phyloP scores from a whole-genome alignment of 1,284 basidiomycete genomes.

The Trichosporon coremiiforme region DNA sequence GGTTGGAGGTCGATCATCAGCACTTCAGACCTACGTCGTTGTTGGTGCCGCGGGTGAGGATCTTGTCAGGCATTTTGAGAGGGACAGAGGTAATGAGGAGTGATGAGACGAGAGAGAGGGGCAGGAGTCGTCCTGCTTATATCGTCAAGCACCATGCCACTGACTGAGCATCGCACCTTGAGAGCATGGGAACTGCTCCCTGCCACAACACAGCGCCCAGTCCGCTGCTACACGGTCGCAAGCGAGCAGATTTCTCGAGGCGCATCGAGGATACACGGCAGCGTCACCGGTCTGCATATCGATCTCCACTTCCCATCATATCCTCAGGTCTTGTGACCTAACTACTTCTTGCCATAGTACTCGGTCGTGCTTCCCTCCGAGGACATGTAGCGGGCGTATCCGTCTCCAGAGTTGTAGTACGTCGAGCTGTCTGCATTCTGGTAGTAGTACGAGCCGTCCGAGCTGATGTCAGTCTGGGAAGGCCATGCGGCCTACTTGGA shows the following conservation, averaged over 20 bases:
- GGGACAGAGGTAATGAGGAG: not conserved
- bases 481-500: slow-evolving; percentile 60
- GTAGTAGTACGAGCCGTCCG: slow-evolving; percentile 65
- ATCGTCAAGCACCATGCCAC: too few relatives aligned
- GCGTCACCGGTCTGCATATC: not conserved
- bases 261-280: too few relatives aligned
- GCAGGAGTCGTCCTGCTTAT: not conserved
- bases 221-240: too few relatives aligned
- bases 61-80: slow-evolving; percentile 30
- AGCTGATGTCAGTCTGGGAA: slow-evolving; percentile 23
- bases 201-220: too few relatives aligned
- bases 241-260: too few relatives aligned
- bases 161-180: too few relatives aligned
- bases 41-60: slow-evolving; percentile 62
- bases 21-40: slow-evolving; percentile 54
- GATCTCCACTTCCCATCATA: not conserved
- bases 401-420: slow-evolving; percentile 62
- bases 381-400: slow-evolving; percentile 62
- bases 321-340: too few relatives aligned
- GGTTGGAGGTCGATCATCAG: not conserved
- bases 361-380: slow-evolving; percentile 57
- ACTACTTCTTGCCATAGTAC: slow-evolving; percentile 25
- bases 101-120: too few relatives aligned
- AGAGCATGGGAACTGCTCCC: too few relatives aligned
- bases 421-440: slow-evolving; percentile 64